Evolutionary conservation across 2,329 filamentous ascomycete species (phyloP).

Genomic region (Parastagonospora avenae): DNA sequence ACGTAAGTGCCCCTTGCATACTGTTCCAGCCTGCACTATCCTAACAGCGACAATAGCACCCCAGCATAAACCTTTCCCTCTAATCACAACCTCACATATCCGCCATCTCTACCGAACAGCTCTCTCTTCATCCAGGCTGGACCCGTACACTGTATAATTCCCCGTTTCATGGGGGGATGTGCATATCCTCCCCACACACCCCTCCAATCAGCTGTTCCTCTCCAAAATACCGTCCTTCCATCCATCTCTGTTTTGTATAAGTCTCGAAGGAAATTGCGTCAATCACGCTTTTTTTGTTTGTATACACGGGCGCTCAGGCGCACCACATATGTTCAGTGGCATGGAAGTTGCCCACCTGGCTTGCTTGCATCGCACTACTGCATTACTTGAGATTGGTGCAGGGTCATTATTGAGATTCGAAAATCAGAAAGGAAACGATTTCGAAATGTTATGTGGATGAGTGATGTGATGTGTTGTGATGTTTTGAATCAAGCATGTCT

Average conservation of each 20-base stretch:
- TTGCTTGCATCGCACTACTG: background rate
- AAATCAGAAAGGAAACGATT: too few species aligned
- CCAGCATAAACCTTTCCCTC: constrained; percentile 19
- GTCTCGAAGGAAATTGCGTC: background rate
- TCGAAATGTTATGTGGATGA: too few species aligned
- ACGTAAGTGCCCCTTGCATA: constrained; percentile 15
- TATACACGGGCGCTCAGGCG: constrained; percentile 4
- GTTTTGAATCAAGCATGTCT: too few species aligned
- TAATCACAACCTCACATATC: background rate
- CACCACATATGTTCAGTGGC: constrained; percentile 2
- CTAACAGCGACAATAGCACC: constrained; percentile 21
- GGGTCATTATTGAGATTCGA: too few species aligned
- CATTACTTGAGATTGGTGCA: background rate
- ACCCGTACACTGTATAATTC: constrained; percentile 22
- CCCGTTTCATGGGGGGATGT: constrained; percentile 16
- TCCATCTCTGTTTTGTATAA: background rate
- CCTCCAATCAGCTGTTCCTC: constrained; percentile 1
- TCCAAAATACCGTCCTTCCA: background rate
- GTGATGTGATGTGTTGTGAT: background rate
- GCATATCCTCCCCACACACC: constrained; percentile 9
- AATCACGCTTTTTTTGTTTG: background rate
- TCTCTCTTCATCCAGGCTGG: constrained; percentile 17
- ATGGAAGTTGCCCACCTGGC: background rate
- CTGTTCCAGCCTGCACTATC: constrained; percentile 20
- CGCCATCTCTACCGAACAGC: constrained; percentile 2